Percentiles rank a stretch among this genome's conserved stretches.
phyloP scores from a whole-genome alignment of 2,329 filamentous ascomycete genomes.

The Parasarocladium wereldwijsianum region DNA sequence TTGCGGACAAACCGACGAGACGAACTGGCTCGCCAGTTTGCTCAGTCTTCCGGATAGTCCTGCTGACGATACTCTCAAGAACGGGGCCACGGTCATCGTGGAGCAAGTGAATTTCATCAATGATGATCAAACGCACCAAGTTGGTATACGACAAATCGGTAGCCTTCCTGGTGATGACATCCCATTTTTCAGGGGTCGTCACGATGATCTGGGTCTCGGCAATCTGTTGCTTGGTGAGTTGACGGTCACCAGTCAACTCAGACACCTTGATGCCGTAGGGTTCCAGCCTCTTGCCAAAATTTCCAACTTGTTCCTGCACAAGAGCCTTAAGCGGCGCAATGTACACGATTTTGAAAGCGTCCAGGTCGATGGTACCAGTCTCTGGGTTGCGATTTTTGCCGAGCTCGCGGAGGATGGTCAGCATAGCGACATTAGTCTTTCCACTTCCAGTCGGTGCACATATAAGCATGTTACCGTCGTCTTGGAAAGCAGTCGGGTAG shows the following conservation, averaged over 20 bases:
- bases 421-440: constrained; percentile 97
- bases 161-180: constrained; percentile 95
- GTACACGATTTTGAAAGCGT: constrained; percentile 97
- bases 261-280: constrained; percentile 84
- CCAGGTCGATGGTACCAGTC: constrained; percentile 88
- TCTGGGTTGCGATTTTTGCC: constrained; percentile 82
- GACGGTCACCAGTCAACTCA: constrained; percentile 94
- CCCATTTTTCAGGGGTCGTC: constrained; percentile 97
- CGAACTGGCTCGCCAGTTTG: constrained; percentile 89
- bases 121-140: constrained; percentile 88
- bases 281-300: constrained; percentile 83
- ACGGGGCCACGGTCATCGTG: constrained; percentile 97
- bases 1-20: constrained; percentile 84
- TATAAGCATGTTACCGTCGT: constrained; percentile 94
- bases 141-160: constrained; percentile 96
- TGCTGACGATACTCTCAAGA: constrained; percentile 87
- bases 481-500: constrained; percentile 77
- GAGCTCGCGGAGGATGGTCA: constrained; percentile 89
- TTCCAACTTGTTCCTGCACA: constrained; percentile 95
- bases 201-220: constrained; percentile 96
- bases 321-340: constrained; percentile 92
- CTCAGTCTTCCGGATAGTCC: constrained; percentile 84
- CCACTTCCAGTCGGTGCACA: constrained; percentile 95
- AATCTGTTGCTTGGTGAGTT: constrained; percentile 97
- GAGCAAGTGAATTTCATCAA: constrained; percentile 94